phyloP scores from a whole-genome alignment of 768 basidiomycete genomes.

The Mycena leptocephala region DNA sequence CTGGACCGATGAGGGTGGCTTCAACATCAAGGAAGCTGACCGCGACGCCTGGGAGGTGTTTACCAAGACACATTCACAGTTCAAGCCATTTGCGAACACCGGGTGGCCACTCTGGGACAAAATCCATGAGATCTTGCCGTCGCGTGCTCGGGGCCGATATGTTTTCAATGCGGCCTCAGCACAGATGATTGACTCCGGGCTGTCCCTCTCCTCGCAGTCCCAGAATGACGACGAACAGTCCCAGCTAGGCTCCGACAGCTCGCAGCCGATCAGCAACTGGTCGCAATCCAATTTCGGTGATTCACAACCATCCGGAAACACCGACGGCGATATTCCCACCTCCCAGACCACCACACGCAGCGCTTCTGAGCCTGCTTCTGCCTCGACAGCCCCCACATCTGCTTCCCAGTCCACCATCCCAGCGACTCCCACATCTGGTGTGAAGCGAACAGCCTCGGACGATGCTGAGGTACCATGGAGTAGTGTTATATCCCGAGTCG shows the following conservation, averaged over 20 bases:
- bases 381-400: neutral
- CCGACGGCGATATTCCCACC: neutral
- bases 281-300: too few relatives aligned
- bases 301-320: too few relatives aligned
- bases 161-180: slow-evolving; percentile 16
- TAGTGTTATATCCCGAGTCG: too few relatives aligned
- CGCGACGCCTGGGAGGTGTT: slow-evolving; percentile 15
- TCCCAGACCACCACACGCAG: neutral
- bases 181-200: neutral
- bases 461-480: neutral
- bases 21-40: slow-evolving; percentile 16
- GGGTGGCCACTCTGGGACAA: slow-evolving; percentile 18
- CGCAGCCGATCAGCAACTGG: neutral
- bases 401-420: too few relatives aligned
- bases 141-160: slow-evolving; percentile 3
- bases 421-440: neutral
- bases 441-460: neutral
- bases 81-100: slow-evolving; percentile 2
- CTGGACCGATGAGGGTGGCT: slow-evolving; percentile 14
- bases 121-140: slow-evolving; percentile 7
- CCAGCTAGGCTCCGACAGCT: neutral
- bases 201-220: neutral
- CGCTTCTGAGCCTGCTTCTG: neutral
- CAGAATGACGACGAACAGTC: neutral
- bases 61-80: slow-evolving; percentile 16